Base-by-base conservation (phyloP, 2,329 filamentous ascomycete species). In the Trichoderma sp. region DNA sequence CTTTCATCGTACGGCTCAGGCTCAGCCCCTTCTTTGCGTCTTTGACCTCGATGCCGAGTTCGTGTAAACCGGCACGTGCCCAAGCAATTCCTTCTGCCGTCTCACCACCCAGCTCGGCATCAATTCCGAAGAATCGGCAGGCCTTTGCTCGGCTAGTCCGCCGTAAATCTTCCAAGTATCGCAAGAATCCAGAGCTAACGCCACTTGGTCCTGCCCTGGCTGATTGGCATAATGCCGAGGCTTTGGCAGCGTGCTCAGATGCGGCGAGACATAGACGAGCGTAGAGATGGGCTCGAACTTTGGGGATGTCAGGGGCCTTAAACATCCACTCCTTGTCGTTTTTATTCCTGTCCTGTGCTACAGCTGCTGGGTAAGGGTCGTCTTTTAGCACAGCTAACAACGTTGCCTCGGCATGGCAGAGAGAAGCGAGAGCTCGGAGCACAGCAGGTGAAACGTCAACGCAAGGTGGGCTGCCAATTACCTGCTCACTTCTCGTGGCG, bases 261-360 rank as follows among this genome's bases (percentile, higher is more conserved):
- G 95, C 93, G 0, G 94, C 93, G 12, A 98, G 87, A 79, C 94
- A 98, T 8, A 98, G 85, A 1, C 95, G 87, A 2, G 94, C 94
- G 78, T 97, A 97, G 2, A 99, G 85, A 77, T 97, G 91, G 9
- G 94, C 94, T 61, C 95, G 90, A 20, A 97, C 94, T 78, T 95
- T 95, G 34, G 94, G 92, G 63, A 98, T 93, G 65, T 94, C 90
- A 0, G 95, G 94, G 0, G 94, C 88, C 77, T 92, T 93, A 80
- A 96, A 97, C 94, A 98, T 98, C 95, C 95, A 99, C 75, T 98
- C 95, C 73, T 88, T 94, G 80, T 95, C 94, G 75, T 91, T 90
- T 68, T 91, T 89, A 78, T 97, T 97, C 62, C 95, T 88, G 71
- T 91, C 89, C 77, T 97, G 93, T 1, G 94, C 90, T 3, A 97